These are phyloP conservation scores for Gnomoniopsis smithogilvyi DNA, from an alignment of 2,329 filamentous ascomycete species.

Conservation along the genomic window DNA sequence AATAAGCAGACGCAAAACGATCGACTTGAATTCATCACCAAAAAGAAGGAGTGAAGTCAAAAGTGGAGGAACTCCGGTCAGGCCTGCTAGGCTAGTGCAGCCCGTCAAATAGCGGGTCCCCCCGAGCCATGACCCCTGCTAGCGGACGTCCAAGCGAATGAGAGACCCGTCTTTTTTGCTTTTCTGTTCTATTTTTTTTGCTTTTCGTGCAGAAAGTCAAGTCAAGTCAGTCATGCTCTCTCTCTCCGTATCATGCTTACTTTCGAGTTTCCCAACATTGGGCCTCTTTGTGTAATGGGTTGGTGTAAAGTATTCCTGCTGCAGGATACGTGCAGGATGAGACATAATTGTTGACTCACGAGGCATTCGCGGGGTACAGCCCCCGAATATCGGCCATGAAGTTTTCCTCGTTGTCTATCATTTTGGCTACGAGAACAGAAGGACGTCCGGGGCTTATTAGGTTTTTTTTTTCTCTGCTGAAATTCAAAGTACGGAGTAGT, in stretches of 20 bases:
- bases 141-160: background rate
- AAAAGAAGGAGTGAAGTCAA: conserved; percentile 14
- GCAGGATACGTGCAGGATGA: background rate
- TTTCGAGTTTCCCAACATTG: background rate
- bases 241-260: no score
- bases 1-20: background rate
- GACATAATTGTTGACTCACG: background rate
- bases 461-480: background rate
- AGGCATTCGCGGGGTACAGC: background rate
- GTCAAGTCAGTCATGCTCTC: background rate
- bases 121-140: background rate
- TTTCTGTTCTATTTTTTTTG: background rate
- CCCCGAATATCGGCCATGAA: conserved; percentile 7
- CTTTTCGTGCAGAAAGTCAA: no score
- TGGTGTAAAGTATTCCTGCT: background rate
- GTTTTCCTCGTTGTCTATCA: no score
- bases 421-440: background rate
- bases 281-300: background rate
- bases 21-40: background rate
- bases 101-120: background rate
- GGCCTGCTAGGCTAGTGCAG: background rate
- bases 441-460: background rate
- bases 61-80: conserved; percentile 15
- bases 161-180: no score
- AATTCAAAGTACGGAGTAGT: no score